These are phyloP conservation scores for Aureobasidium musti DNA, from an alignment of 2,329 filamentous ascomycete species.

Conservation along the genomic window DNA sequence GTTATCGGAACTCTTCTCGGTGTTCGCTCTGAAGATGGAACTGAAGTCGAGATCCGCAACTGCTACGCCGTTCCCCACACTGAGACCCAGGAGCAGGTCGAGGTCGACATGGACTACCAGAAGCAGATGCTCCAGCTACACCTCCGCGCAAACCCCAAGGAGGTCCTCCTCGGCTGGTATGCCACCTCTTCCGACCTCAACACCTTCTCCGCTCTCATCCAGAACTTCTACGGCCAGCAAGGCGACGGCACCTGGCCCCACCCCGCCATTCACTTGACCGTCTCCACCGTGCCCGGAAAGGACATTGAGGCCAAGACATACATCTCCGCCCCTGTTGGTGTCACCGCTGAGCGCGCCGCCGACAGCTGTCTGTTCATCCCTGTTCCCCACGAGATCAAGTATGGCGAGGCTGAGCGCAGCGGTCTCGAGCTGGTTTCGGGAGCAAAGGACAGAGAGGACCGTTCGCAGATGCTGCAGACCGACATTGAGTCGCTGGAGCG, in stretches of 20 bases:
- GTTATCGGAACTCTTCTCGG: slow-evolving; percentile 97
- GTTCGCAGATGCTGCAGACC: slow-evolving; percentile 71
- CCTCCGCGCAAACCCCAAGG: slow-evolving; percentile 89
- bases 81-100: slow-evolving; percentile 97
- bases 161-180: slow-evolving; percentile 97
- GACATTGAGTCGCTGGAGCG: slow-evolving; percentile 89
- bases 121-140: slow-evolving; percentile 98
- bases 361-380: slow-evolving; percentile 98
- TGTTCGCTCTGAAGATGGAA: slow-evolving; percentile 91
- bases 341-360: slow-evolving; percentile 89
- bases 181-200: slow-evolving; percentile 96
- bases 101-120: slow-evolving; percentile 99
- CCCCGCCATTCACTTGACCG: slow-evolving; percentile 95
- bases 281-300: slow-evolving; percentile 83
- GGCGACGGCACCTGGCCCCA: slow-evolving; percentile 97
- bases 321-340: slow-evolving; percentile 92
- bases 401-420: slow-evolving; percentile 75
- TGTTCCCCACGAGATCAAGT: slow-evolving; percentile 91
- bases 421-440: slow-evolving; percentile 80
- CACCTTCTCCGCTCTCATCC: slow-evolving; percentile 96
- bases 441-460: slow-evolving; percentile 76
- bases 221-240: slow-evolving; percentile 98
- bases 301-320: slow-evolving; percentile 91
- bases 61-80: slow-evolving; percentile 98
- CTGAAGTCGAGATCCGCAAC: slow-evolving; percentile 91